Evolutionary conservation across 2,329 filamentous ascomycete genomes (phyloP).

Genomic region (Alternaria sp.): DNA sequence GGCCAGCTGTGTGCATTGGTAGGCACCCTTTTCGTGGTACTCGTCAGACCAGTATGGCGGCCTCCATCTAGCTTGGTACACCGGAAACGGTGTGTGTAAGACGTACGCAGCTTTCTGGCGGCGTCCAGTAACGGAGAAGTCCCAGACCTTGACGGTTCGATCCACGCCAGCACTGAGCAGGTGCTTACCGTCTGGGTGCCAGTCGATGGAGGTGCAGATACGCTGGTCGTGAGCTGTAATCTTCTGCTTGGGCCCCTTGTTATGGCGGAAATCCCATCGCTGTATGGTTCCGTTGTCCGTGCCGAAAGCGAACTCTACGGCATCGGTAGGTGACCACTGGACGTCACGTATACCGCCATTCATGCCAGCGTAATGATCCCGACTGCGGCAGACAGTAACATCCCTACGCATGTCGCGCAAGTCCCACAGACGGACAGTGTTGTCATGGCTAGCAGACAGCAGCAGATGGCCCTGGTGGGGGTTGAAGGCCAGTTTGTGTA

Average conservation of each 20-base stretch:
- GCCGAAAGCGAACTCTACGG: constrained; percentile 67
- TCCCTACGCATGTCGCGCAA: constrained; percentile 62
- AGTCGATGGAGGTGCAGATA: constrained; percentile 68
- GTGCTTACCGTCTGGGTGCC: constrained; percentile 71
- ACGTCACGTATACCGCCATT: constrained; percentile 69
- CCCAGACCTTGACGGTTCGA: constrained; percentile 69
- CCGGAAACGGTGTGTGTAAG: constrained; percentile 66
- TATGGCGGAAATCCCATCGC: constrained; percentile 67
- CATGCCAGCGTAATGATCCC: constrained; percentile 62
- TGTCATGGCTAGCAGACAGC: constrained; percentile 70
- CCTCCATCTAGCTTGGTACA: constrained; percentile 68
- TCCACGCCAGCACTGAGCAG: constrained; percentile 68
- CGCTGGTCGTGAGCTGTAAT: constrained; percentile 66
- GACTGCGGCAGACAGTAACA: constrained; percentile 61
- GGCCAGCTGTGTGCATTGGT: constrained; percentile 67
- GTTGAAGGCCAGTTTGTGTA: constrained; percentile 70
- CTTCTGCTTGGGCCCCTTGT: constrained; percentile 63
- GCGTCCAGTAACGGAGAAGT: constrained; percentile 63
- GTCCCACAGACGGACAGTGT: constrained; percentile 69
- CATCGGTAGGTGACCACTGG: constrained; percentile 69
- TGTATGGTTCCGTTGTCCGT: constrained; percentile 70
- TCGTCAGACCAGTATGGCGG: constrained; percentile 64
- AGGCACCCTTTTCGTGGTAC: constrained; percentile 58
- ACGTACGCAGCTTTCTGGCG: constrained; percentile 66
- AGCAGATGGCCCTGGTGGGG: constrained; percentile 66